Base-by-base conservation (phyloP, 2,329 filamentous ascomycete genomes). In the Periconia digitata region DNA sequence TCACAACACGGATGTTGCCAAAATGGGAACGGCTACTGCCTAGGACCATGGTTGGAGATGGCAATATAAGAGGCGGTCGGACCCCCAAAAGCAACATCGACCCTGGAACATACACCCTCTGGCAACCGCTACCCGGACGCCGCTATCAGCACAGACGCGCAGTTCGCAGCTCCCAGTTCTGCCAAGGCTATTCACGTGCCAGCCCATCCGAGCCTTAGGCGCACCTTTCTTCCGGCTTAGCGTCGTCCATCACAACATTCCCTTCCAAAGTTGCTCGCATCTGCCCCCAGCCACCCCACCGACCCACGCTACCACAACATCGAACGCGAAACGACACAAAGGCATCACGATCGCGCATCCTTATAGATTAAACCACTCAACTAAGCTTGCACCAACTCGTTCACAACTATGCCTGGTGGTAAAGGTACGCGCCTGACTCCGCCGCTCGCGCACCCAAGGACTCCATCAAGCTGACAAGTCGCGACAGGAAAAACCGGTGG, bases 361-460 rank as follows among this genome's bases (percentile, higher is more conserved):
- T 43, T 60, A 64, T 64, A 49, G 35, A 59, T 63, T 56, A 42
- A 39, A 64, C 51, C 43, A 49, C 51, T 62, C 55, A 55, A 49
- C 51, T 48, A 53, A 40, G 56, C 50, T 35, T 52, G 47, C 45
- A 46, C 49, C 32, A 58, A 58, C 55, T 57, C 60, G 49, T 44
- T 50, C 44, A 50, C 50, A 54, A 66, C 59, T 66, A 87, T 87
- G 85, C 79, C 91, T 71, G 92, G 92, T 71, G 91, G 91, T 79
- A 96, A 96, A 83, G 92, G 92, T 82, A 95, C 91, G 81, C 90
- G 66, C 63, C 58, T 54, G 54, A 44, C 55, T 54, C 52, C 58
- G 49, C 47, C 54, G 43, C 47, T 55, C 57, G 58, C 60, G 43
- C 27, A 47, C 54, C 49, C 29, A 39, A 49, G 38, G 50, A 40